These are phyloP conservation scores for Citrus maxima DNA, from an alignment of 345 rosid species.

Conservation along the genomic window DNA sequence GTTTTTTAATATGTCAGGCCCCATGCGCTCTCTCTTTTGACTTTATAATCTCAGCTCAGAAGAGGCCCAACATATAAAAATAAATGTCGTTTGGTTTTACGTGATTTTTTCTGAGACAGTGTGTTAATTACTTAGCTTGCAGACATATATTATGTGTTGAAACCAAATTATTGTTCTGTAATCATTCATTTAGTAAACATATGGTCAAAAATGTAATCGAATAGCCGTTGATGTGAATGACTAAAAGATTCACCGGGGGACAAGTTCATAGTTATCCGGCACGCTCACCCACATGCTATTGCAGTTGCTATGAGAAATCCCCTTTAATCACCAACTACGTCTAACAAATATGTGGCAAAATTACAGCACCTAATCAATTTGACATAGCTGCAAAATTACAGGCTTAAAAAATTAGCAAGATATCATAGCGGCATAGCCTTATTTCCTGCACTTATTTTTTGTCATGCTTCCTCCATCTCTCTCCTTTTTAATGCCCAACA, in stretches of 20 bases:
- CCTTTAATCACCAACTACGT: neutral
- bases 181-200: neutral
- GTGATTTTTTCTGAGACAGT: neutral
- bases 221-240: neutral
- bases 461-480: too few relatives aligned
- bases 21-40: conserved; percentile 1
- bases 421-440: neutral
- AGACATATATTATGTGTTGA: neutral
- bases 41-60: neutral
- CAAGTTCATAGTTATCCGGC: neutral
- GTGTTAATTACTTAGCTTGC: neutral
- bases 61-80: neutral
- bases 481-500: too few relatives aligned
- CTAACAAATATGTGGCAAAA: neutral
- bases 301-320: neutral
- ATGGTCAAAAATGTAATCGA: neutral
- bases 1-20: neutral
- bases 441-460: too few relatives aligned
- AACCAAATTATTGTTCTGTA: neutral
- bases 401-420: neutral
- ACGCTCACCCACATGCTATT: neutral
- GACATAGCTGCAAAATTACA: neutral
- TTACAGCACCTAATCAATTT: neutral
- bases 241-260: neutral
- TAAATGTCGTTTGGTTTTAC: neutral